Evolutionary conservation across 345 rosid genomes (phyloP), one percentile per base, ranked within the genome.

Genomic region (Syzygium jambos): DNA sequence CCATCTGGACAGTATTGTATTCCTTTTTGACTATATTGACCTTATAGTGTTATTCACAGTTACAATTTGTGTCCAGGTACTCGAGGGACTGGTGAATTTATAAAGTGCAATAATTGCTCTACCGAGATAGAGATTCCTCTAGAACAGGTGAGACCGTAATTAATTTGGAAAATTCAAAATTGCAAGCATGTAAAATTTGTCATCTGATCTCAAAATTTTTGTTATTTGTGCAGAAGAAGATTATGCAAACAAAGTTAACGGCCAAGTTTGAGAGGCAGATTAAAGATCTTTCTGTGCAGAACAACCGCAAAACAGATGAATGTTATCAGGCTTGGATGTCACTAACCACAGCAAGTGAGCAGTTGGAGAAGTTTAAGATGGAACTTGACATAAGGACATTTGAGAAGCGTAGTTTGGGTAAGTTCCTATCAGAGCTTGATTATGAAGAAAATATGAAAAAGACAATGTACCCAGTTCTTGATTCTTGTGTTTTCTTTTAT

Each of bases 301-400:
- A 93, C 86, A 95, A 94, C 88, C 96, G 85, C 53, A 96, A 96
- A 94, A 87, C 96, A 65, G 93, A 95, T 90, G 99, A 98, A 93
- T 98, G 99, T 88, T 97, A 95, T 84, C 97, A 98, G 90, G 99
- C 99, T 7, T 98, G 99, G 99, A 96, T 95, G 98, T 95, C 99
- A 84, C 89, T 98, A 87, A 91, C 96, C 88, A 91, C 96, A 46
- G 93, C 98, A 85, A 94, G 91, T 91, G 97, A 94, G 91, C 93
- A 92, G 90, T 93, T 98, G 92, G 96, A 94, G 93, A 95, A 93
- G 91, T 95, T 95, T 87, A 92, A 92, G 89, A 96, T 97, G 98
- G 99, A 96, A 84, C 98, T 97, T 27, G 98, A 97, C 91, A 95
- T 90, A 90, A 95, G 93, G 92, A 93, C 91, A 90, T 96, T 86